These are phyloP conservation scores for Globisporangium middletonii DNA, from an alignment of 352 stramenopile species.

Conservation along the genomic window DNA sequence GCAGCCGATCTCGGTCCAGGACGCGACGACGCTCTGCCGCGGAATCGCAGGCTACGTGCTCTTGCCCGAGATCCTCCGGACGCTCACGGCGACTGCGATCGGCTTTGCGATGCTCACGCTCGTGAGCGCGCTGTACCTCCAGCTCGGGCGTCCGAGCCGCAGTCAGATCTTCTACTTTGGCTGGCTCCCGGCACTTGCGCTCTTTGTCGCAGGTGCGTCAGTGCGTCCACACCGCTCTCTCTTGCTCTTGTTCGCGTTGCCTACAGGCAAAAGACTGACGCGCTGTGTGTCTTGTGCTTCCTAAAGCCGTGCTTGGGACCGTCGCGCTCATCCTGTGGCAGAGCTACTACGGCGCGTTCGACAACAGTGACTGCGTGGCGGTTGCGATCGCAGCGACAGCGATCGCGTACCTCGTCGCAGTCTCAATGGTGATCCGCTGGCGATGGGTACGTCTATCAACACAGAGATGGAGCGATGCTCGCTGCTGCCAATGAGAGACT, in stretches of 20 bases:
- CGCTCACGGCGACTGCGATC: constrained; percentile 41
- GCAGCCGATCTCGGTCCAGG: constrained; percentile 13
- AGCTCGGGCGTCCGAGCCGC: constrained; percentile 54
- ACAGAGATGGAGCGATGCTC: not conserved
- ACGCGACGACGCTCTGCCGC: constrained; percentile 27
- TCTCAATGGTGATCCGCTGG: constrained; percentile 76
- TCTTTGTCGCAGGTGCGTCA: constrained; percentile 35
- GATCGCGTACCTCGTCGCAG: constrained; percentile 53
- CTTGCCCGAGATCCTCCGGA: constrained; percentile 29
- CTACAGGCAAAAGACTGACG: not conserved
- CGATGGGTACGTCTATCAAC: constrained; percentile 40
- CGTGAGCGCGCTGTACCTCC: constrained; percentile 49
- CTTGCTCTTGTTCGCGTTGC: not conserved
- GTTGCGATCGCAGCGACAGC: constrained; percentile 56
- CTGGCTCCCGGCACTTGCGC: constrained; percentile 39
- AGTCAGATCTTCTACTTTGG: constrained; percentile 57
- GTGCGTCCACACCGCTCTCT: not conserved
- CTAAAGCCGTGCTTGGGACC: constrained; percentile 36
- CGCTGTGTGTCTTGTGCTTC: not conserved
- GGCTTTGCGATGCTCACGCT: constrained; percentile 38
- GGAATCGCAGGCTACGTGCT: constrained; percentile 19
- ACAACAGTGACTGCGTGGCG: constrained; percentile 75
- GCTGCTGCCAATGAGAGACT: not conserved
- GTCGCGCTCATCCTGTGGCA: constrained; percentile 54
- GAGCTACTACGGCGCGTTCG: constrained; percentile 34